Conservation (phyloP, 306 rosid species). For the Casuarina cunninghamiana region DNA sequence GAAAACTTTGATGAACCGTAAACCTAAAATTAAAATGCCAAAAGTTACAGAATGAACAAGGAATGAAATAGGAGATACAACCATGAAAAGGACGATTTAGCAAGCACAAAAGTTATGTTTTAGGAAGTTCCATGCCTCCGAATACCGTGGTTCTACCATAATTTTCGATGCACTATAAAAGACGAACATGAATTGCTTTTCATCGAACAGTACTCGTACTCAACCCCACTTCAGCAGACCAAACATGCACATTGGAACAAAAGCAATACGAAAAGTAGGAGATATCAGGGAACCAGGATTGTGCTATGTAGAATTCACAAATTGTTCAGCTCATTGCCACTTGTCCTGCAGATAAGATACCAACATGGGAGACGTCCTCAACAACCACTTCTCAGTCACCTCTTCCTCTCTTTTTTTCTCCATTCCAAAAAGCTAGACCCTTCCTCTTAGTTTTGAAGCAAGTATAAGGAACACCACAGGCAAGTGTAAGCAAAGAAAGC, state of each 20-base stretch:
- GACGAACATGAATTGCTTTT: not conserved
- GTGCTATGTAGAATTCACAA: not conserved
- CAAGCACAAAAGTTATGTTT: not conserved
- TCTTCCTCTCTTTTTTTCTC: too few species aligned
- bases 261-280: not conserved
- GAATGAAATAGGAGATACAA: not conserved
- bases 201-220: not conserved
- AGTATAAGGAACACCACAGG: constrained; percentile 4
- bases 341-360: constrained; percentile 22
- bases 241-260: not conserved
- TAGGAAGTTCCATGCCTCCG: not conserved
- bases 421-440: too few species aligned
- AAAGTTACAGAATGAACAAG: not conserved
- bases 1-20: not conserved
- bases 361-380: constrained; percentile 18
- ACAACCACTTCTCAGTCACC: not conserved
- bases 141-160: constrained; percentile 17
- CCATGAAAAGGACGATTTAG: not conserved
- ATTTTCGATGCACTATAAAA: constrained; percentile 13
- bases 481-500: constrained; percentile 5
- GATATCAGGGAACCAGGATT: not conserved
- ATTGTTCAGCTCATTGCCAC: constrained; percentile 11
- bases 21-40: not conserved
- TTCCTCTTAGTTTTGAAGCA: too few species aligned
- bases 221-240: not conserved